Evolutionary conservation across 257 asterid genomes (phyloP).

Genomic region (Lantana camara): DNA sequence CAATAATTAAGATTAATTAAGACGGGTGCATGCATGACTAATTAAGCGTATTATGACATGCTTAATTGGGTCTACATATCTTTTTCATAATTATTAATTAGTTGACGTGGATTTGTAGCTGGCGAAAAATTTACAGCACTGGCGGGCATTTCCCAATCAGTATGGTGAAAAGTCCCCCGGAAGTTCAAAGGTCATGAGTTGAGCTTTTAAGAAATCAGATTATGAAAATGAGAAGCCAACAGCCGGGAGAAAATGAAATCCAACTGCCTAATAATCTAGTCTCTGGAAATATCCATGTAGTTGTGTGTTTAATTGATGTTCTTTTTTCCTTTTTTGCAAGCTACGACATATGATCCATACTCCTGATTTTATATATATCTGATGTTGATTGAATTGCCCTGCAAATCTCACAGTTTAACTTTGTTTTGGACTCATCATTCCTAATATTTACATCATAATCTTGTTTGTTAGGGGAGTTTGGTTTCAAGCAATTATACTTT

Average conservation of each 20-base stretch:
- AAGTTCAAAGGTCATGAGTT: constrained; percentile 10
- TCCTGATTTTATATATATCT: too few species aligned
- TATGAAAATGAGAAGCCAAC: constrained; percentile 40
- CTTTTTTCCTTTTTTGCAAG: background rate
- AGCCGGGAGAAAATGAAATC: constrained; percentile 33
- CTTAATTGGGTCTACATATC: background rate
- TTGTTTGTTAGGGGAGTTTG: too few species aligned
- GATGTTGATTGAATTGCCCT: too few species aligned
- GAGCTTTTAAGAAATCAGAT: constrained; percentile 2
- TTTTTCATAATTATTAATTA: constrained; percentile 7
- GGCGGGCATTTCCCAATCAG: background rate
- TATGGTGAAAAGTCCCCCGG: constrained; percentile 26
- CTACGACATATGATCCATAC: too few species aligned
- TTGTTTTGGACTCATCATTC: too few species aligned
- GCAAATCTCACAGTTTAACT: too few species aligned
- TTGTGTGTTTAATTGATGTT: background rate
- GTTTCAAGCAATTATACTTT: too few species aligned
- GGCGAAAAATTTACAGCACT: background rate
- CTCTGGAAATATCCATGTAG: background rate
- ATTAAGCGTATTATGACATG: background rate
- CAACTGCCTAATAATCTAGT: constrained; percentile 24
- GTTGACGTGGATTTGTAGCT: constrained; percentile 16
- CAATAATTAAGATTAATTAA: background rate
- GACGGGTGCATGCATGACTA: background rate
- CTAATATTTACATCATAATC: too few species aligned